These are phyloP conservation scores for Quaeritorhiza haematococci DNA, from an alignment of 371 early-diverging fungal species.

Conservation along the genomic window DNA sequence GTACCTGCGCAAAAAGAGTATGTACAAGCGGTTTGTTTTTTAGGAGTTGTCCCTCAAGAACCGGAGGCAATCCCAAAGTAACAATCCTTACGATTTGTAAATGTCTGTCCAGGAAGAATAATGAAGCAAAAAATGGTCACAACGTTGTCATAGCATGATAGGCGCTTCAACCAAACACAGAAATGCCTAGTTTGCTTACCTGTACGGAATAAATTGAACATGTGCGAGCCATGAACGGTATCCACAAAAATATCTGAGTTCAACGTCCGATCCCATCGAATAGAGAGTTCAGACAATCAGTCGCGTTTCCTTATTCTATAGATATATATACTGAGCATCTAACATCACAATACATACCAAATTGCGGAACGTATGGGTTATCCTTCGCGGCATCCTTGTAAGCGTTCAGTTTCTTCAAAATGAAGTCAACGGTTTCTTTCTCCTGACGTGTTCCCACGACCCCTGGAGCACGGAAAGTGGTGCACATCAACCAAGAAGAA, in stretches of 20 bases:
- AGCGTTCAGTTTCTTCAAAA: constrained; percentile 11
- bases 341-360: too few species aligned
- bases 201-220: background rate
- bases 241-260: background rate
- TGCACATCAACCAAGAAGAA: background rate
- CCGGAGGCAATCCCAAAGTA: too few species aligned
- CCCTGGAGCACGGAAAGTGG: background rate
- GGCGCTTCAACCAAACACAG: too few species aligned
- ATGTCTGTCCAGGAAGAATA: too few species aligned
- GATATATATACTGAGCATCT: too few species aligned
- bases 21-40: too few species aligned
- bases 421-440: constrained; percentile 12
- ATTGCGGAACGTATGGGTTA: background rate
- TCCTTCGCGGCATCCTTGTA: constrained; percentile 1
- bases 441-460: constrained; percentile 25
- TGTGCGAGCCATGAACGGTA: background rate
- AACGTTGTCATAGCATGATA: too few species aligned
- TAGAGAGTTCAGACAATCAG: too few species aligned
- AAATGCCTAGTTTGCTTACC: too few species aligned
- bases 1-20: constrained; percentile 52
- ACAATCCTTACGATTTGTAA: too few species aligned
- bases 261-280: background rate
- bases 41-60: background rate
- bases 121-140: too few species aligned
- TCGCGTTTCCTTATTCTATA: too few species aligned